These are phyloP conservation scores for Fraxinus pennsylvanica DNA, from an alignment of 257 asterid genomes.

Conservation along the genomic window DNA sequence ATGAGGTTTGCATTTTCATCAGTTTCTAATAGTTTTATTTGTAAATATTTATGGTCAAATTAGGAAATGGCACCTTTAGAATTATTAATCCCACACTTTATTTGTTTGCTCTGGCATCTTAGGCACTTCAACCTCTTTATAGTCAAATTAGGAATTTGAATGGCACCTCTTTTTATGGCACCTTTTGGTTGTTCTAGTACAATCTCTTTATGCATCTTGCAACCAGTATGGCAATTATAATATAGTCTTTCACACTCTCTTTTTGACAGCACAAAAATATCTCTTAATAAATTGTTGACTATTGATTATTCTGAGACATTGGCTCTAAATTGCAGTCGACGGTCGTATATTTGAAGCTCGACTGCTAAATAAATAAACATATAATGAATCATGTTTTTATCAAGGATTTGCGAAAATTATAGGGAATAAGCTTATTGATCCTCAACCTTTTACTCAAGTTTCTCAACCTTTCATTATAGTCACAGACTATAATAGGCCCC, in stretches of 20 bases:
- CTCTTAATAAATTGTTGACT: neutral
- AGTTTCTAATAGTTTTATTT: conserved; percentile 8
- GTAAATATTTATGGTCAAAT: conserved; percentile 2
- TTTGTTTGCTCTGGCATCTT: conserved; percentile 1
- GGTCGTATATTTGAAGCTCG: neutral
- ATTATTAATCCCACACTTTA: neutral
- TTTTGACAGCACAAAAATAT: neutral
- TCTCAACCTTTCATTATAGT: neutral
- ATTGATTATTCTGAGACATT: neutral
- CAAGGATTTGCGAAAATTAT: neutral
- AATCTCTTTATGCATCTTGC: conserved; percentile 15
- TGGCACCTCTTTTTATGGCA: too few species aligned
- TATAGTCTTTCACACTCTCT: neutral
- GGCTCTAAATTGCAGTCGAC: neutral
- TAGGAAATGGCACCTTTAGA: neutral
- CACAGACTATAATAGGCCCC: neutral
- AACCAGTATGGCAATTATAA: conserved; percentile 1
- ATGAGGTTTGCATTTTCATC: conserved; percentile 55
- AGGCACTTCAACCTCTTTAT: conserved; percentile 7
- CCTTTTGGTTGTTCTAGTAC: neutral
- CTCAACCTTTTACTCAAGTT: neutral
- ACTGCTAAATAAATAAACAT: neutral
- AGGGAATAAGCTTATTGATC: neutral
- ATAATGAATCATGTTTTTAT: neutral
- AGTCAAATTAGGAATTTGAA: too few species aligned